Evolutionary conservation across 2,329 filamentous ascomycete species (phyloP).

Genomic region (Alternaria sp.): DNA sequence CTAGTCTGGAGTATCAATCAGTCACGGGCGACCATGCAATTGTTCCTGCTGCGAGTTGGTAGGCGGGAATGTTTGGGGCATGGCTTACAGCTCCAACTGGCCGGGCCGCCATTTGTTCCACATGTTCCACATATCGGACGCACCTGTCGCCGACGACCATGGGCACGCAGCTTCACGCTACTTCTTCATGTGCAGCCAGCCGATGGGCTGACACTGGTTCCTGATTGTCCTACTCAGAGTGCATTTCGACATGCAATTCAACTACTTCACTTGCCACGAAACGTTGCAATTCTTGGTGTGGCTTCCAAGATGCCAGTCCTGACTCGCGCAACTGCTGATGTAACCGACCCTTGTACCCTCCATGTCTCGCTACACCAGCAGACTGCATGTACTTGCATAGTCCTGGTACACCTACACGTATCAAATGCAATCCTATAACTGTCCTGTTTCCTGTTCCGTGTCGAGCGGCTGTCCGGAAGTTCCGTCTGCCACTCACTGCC

Average conservation of each 20-base stretch:
- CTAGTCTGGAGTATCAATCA: slow-evolving; percentile 1
- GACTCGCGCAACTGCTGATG: slow-evolving; percentile 29
- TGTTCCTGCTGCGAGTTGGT: slow-evolving; percentile 27
- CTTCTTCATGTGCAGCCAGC: not conserved
- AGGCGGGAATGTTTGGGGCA: slow-evolving; percentile 31
- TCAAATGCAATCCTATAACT: slow-evolving; percentile 1
- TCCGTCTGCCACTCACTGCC: slow-evolving; percentile 20
- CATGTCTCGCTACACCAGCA: slow-evolving; percentile 3
- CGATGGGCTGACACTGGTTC: too few relatives aligned
- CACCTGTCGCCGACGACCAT: slow-evolving; percentile 20
- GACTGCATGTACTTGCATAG: slow-evolving; percentile 4
- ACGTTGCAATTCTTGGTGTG: not conserved
- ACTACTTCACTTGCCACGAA: not conserved
- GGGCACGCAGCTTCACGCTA: not conserved
- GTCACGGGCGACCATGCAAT: slow-evolving; percentile 12
- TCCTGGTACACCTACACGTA: slow-evolving; percentile 4
- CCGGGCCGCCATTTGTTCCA: slow-evolving; percentile 35
- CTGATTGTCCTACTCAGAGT: not conserved
- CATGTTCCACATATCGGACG: slow-evolving; percentile 25
- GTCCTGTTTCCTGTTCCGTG: slow-evolving; percentile 13
- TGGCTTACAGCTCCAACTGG: slow-evolving; percentile 31
- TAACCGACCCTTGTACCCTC: slow-evolving; percentile 11
- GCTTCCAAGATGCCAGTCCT: slow-evolving; percentile 8
- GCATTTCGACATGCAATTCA: not conserved
- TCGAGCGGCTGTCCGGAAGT: slow-evolving; percentile 8